Percentiles rank a stretch among this genome's conserved stretches.
phyloP scores from a whole-genome alignment of 1,284 basidiomycete species.

The Polyporus tsugae region DNA sequence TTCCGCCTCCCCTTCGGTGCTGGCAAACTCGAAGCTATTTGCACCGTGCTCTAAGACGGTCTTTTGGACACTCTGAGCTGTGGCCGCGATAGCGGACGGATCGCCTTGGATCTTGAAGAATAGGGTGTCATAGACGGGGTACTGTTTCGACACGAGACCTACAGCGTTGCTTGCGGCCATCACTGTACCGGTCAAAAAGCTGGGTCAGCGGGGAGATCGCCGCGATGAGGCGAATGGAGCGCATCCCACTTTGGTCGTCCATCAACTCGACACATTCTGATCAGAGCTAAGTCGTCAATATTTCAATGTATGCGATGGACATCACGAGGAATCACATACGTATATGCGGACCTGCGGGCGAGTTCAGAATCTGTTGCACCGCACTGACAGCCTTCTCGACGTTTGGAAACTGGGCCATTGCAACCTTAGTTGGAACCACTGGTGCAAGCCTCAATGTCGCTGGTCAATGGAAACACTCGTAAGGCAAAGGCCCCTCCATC shows the following conservation, averaged over 20 bases:
- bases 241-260: conserved; percentile 48
- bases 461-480: conserved; percentile 28
- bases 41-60: conserved; percentile 78
- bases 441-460: conserved; percentile 87
- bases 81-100: conserved; percentile 64
- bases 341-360: conserved; percentile 55
- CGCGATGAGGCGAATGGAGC: conserved; percentile 33
- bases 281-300: not conserved
- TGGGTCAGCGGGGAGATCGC: not conserved
- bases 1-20: conserved; percentile 79
- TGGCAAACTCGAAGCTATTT: conserved; percentile 77
- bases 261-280: conserved; percentile 78
- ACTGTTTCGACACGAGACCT: conserved; percentile 64
- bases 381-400: conserved; percentile 76
- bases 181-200: conserved; percentile 41
- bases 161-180: conserved; percentile 76
- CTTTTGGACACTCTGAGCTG: conserved; percentile 64
- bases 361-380: conserved; percentile 78
- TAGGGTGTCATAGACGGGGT: conserved; percentile 75
- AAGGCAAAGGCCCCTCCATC: not conserved
- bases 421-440: conserved; percentile 76
- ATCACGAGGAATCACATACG: not conserved
- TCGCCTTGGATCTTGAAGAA: conserved; percentile 91
- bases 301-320: no score
- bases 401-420: conserved; percentile 73